Base-by-base conservation (phyloP, 2,329 filamentous ascomycete species). In the Beauveria scarabaeidicola region DNA sequence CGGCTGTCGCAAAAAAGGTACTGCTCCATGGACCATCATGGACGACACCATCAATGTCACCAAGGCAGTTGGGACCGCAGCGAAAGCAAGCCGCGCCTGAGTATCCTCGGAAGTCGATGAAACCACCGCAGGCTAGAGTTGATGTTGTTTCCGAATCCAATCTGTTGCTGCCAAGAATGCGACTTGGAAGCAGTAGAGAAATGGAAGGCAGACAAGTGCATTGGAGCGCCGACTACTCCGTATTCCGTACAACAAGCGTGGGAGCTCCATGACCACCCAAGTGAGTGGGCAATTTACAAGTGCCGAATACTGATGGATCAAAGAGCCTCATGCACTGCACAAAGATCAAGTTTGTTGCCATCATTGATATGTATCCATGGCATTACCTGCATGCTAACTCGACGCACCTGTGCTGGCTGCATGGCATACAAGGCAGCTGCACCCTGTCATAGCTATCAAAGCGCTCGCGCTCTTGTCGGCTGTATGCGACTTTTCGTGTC, bases 371-470 rank as follows among this genome's bases (percentile, higher is more conserved):
- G n/a, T n/a, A 23, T 43, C 55, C 36, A 43, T 51, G 54, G 8
- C 21, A 21, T 40, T 15, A 10, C 44, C 44, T 21, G 44, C 54
- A 48, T 50, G 21, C 3, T 5, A 41, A 40, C 48, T 41, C 21
- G 54, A 41, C 17, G 46, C 46, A 23, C 27, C 32, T 47, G n/a
- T 21, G 46, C 44, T 47, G 41, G 44, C 48, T 48, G 44, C 36
- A 57, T 56, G 32, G 21, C 15, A 8, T 23, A 36, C 32, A 36
- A 36, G 32, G 32, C 54, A 50, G 21, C 54, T 48, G 32, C 44
- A 51, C 46, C 38, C 38, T 40, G 54, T 36, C 44, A 41, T 17
- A 21, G 52, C 32, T 17, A 58, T 58, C 46, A 58, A 50, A 58
- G 55, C 46, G 55, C 32, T 7, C 17, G 8, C 55, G 13, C 40